Conservation (phyloP, 768 basidiomycete genomes). For the Boletus speciosus region DNA sequence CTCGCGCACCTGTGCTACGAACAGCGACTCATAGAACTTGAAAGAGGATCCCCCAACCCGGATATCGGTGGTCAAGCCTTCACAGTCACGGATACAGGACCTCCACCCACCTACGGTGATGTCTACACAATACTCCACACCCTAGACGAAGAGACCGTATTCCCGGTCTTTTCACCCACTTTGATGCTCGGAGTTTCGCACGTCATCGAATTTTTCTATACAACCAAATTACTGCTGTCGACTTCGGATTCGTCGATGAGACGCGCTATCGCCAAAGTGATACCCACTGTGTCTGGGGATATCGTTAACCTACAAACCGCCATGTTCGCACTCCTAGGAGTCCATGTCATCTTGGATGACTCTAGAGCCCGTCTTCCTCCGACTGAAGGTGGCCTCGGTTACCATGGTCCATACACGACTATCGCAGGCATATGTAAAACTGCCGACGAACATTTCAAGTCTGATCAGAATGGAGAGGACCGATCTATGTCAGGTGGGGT, state of each 20-base stretch:
- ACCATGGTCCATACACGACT: conserved; percentile 55
- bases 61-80: conserved; percentile 77
- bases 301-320: conserved; percentile 57
- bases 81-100: conserved; percentile 61
- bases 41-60: conserved; percentile 41
- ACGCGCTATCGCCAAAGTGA: conserved; percentile 33
- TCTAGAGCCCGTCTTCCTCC: conserved; percentile 57
- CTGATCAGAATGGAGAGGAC: conserved; percentile 36
- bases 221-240: conserved; percentile 41
- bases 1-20: conserved; percentile 73
- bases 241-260: conserved; percentile 26
- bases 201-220: conserved; percentile 54
- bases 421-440: conserved; percentile 58
- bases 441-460: conserved; percentile 43
- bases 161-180: conserved; percentile 57
- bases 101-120: conserved; percentile 61
- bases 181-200: conserved; percentile 62
- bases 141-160: conserved; percentile 55
- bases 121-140: conserved; percentile 52
- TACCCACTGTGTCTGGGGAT: conserved; percentile 48
- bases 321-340: conserved; percentile 48
- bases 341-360: conserved; percentile 63
- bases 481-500: conserved; percentile 45
- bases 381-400: conserved; percentile 60
- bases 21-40: conserved; percentile 57